phyloP scores from a whole-genome alignment of 2,329 filamentous ascomycete species.

The Coleophoma eucalyptorum region DNA sequence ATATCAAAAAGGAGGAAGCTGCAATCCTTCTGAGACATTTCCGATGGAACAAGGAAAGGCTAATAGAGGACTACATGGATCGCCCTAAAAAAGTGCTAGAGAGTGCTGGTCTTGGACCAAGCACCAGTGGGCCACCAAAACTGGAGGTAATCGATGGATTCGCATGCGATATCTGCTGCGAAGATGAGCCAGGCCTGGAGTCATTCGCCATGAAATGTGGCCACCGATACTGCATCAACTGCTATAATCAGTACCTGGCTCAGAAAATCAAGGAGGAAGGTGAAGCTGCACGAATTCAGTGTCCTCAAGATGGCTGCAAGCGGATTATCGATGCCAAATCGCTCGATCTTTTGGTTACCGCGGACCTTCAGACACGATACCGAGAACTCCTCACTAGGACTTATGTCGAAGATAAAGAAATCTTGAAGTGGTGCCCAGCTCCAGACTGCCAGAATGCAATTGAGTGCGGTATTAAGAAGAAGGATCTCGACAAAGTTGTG shows the following conservation, averaged over 20 bases:
- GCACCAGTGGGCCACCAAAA: slow-evolving; percentile 56
- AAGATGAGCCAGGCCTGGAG: slow-evolving; percentile 72
- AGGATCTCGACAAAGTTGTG: slow-evolving; percentile 79
- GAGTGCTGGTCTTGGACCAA: slow-evolving; percentile 73
- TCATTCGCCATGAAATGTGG: slow-evolving; percentile 95
- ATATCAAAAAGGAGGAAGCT: slow-evolving; percentile 82
- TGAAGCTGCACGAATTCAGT: slow-evolving; percentile 91
- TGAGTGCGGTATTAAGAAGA: slow-evolving; percentile 83
- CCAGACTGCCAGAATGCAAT: slow-evolving; percentile 95
- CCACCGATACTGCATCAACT: slow-evolving; percentile 89
- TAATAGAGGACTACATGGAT: slow-evolving; percentile 98
- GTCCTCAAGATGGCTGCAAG: slow-evolving; percentile 81
- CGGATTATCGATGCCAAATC: slow-evolving; percentile 89
- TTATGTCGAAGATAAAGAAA: slow-evolving; percentile 95
- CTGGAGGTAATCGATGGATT: slow-evolving; percentile 74
- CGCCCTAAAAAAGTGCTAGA: slow-evolving; percentile 75
- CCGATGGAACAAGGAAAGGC: slow-evolving; percentile 92
- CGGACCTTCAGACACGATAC: slow-evolving; percentile 62
- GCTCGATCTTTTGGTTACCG: slow-evolving; percentile 68
- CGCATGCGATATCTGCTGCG: slow-evolving; percentile 92
- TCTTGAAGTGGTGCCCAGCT: slow-evolving; percentile 94
- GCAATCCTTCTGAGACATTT: slow-evolving; percentile 87
- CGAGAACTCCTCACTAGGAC: slow-evolving; percentile 84
- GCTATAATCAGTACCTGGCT: slow-evolving; percentile 84
- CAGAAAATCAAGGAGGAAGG: slow-evolving; percentile 96